Evolutionary conservation across 805 yeast species (phyloP), one percentile per base, ranked within the genome.

Genomic region (Candida endomychidarum): DNA sequence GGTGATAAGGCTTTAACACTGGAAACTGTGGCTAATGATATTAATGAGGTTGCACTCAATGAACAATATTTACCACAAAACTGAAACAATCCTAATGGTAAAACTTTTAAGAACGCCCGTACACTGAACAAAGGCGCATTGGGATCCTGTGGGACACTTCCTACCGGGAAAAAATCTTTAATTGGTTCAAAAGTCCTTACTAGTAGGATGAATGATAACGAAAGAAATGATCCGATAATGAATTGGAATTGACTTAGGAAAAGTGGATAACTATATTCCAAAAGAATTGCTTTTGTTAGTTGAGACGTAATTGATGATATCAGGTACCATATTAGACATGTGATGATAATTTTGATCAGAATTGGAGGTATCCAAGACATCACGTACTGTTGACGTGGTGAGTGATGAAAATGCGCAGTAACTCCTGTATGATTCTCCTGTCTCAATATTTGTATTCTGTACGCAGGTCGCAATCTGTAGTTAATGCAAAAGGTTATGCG

Each of bases 1-100:
- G 89, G 89, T 2, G 84, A 75, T 17, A 83, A 57, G 0, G 87
- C 81, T 59, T 82, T 75, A n/a, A 83, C 71, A 42, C 85, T 80
- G 1, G 86, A 80, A 1, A 81, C 85, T 0, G 88, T 79, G 0
- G 87, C 81, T 10, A 82, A 74, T 0, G 86, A 80, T 5, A 81
- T 80, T 29, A 78, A 51, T 5, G 85, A 75, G 0, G 86, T 81
- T 0, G 88, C 87, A 25, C 75, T 72, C 28, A 82, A 72, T 3
- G 80, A 75, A 53, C 79, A 78, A 50, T 71, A 70, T 55, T 81
- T 81, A 2, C 87, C 87, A 12, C 73, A 60, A 49, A 81, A 80
- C 50, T 81, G 88, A 53, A 81, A 79, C 8, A 80, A 54, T 0
- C 86, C 85, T 56, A 82, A 63, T 0, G 89, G 89, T 18, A 81